phyloP scores from a whole-genome alignment of 805 yeast genomes.

The Lipomyces japonicus region DNA sequence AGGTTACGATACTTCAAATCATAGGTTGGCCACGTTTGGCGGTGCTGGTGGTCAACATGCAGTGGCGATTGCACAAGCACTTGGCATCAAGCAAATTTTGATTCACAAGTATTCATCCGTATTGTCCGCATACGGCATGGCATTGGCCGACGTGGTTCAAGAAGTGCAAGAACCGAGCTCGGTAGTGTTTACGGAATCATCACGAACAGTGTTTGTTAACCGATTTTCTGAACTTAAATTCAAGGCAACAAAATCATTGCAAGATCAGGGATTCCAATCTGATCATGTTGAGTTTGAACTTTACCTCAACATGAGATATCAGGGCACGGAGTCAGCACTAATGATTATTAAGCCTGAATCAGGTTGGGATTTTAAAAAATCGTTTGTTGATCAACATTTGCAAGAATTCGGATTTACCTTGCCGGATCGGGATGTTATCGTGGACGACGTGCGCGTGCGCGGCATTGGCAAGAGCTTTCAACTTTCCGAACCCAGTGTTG shows the following conservation, averaged over 20 bases:
- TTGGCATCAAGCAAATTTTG: conserved; percentile 65
- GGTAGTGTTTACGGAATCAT: conserved; percentile 38
- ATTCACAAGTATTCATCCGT: conserved; percentile 81
- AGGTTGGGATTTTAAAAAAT: conserved; percentile 40
- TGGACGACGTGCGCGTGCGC: conserved; percentile 71
- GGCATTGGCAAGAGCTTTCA: conserved; percentile 61
- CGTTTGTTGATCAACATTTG: conserved; percentile 55
- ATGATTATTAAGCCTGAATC: conserved; percentile 49
- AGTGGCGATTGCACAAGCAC: conserved; percentile 63
- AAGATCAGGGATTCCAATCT: conserved; percentile 52
- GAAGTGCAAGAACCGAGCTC: conserved; percentile 76
- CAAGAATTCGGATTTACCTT: conserved; percentile 72
- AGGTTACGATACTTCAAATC: conserved; percentile 64
- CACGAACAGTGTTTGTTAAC: conserved; percentile 39
- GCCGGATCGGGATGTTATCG: conserved; percentile 50
- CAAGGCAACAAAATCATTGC: conserved; percentile 44
- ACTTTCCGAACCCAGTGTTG: conserved; percentile 45
- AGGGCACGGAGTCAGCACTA: conserved; percentile 84
- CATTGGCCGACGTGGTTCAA: conserved; percentile 77
- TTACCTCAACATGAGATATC: conserved; percentile 72
- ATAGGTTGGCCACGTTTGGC: conserved; percentile 77
- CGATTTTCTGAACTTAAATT: conserved; percentile 47
- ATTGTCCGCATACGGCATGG: conserved; percentile 83
- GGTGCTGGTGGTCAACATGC: conserved; percentile 96
- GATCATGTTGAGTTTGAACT: conserved; percentile 53